Evolutionary conservation across 345 rosid genomes (phyloP).

Genomic region (Rhizophora mangle): DNA sequence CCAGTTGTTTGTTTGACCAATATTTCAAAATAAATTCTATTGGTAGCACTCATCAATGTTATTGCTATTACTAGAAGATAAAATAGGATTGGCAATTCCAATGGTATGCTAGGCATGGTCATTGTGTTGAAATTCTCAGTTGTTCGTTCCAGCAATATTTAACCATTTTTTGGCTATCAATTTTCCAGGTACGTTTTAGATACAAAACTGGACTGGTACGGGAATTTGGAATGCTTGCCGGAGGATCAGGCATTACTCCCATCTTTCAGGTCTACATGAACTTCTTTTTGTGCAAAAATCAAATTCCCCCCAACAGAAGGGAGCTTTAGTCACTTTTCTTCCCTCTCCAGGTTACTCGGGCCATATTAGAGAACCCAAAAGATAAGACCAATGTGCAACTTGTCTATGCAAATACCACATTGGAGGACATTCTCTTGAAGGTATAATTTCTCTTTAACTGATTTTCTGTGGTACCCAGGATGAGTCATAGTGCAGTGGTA

Average conservation of each 20-base stretch:
- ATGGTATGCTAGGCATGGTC: too few species aligned
- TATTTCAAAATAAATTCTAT: too few species aligned
- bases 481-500: too few species aligned
- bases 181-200: constrained; percentile 12
- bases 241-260: constrained; percentile 28
- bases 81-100: too few species aligned
- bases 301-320: too few species aligned
- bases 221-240: constrained; percentile 24
- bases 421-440: constrained; percentile 26
- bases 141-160: too few species aligned
- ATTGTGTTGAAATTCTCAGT: too few species aligned
- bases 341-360: constrained; percentile 13
- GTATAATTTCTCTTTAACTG: not conserved
- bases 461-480: not conserved
- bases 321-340: not conserved
- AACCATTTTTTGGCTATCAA: too few species aligned
- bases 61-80: too few species aligned
- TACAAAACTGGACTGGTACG: constrained; percentile 9
- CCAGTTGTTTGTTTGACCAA: too few species aligned
- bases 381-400: constrained; percentile 14
- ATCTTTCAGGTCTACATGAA: constrained; percentile 16
- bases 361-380: constrained; percentile 21
- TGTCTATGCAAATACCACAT: constrained; percentile 18
- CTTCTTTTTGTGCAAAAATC: too few species aligned
- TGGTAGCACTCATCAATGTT: too few species aligned